phyloP scores from a whole-genome alignment of 768 basidiomycete species.

The Amanita brunnescens region DNA sequence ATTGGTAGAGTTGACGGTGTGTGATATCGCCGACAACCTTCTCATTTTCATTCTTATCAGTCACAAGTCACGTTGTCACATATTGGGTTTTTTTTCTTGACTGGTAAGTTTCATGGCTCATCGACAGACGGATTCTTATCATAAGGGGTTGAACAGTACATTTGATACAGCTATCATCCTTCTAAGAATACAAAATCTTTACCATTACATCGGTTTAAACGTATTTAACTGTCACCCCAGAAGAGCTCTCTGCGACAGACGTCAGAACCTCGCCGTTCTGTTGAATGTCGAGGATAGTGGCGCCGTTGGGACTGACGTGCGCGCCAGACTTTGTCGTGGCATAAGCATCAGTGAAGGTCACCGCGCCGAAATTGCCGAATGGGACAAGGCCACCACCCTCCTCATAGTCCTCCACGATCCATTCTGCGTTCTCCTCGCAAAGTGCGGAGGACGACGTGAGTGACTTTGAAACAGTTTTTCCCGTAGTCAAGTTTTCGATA shows the following conservation, averaged over 20 bases:
- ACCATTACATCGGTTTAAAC: too few relatives aligned
- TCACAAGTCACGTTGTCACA: too few relatives aligned
- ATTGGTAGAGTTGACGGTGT: too few relatives aligned
- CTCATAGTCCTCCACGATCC: background rate
- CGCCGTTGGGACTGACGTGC: background rate
- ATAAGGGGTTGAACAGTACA: too few relatives aligned
- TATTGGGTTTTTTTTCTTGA: too few relatives aligned
- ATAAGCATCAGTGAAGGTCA: background rate
- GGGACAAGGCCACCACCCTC: background rate
- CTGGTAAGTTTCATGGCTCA: too few relatives aligned
- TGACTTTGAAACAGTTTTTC: background rate
- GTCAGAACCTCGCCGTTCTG: background rate
- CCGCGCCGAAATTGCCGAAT: background rate
- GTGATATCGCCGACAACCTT: too few relatives aligned
- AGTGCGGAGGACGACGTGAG: background rate
- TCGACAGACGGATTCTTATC: too few relatives aligned
- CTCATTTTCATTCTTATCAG: too few relatives aligned
- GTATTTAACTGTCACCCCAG: background rate
- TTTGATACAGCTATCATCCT: too few relatives aligned
- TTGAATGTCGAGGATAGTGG: background rate
- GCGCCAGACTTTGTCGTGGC: background rate
- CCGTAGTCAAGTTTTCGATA: background rate
- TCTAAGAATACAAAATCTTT: too few relatives aligned
- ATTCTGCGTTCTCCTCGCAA: background rate
- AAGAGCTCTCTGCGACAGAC: background rate